These are phyloP conservation scores for Juncus effusus DNA, from an alignment of 176 grass and related monocot species.

Conservation along the genomic window DNA sequence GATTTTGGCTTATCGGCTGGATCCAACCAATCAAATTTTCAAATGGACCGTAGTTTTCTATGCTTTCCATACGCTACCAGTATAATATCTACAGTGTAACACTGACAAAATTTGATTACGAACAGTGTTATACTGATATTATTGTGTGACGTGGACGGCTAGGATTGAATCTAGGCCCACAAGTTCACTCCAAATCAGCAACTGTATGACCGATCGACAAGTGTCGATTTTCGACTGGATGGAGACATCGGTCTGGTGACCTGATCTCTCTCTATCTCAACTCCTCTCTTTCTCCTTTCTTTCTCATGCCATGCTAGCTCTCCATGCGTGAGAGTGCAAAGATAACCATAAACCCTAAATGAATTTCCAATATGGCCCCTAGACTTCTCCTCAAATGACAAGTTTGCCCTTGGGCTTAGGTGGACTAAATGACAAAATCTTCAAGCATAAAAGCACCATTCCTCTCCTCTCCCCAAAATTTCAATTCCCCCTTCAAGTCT, in stretches of 20 bases:
- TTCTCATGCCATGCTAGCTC: not conserved
- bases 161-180: constrained; percentile 1
- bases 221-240: constrained; percentile 20
- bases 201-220: constrained; percentile 1
- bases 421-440: constrained; percentile 41
- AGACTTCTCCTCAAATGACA: constrained; percentile 5
- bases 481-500: constrained; percentile 26
- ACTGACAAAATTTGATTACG: not conserved
- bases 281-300: not conserved
- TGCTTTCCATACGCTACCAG: not conserved
- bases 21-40: constrained; percentile 16
- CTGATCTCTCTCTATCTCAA: constrained; percentile 2
- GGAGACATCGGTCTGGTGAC: constrained; percentile 15
- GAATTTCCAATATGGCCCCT: constrained; percentile 1
- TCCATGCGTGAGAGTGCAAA: constrained; percentile 20
- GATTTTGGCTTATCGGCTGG: constrained; percentile 18
- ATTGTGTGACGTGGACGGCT: constrained; percentile 28
- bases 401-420: not conserved
- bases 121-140: not conserved
- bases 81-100: constrained; percentile 2
- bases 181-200: constrained; percentile 29
- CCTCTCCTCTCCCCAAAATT: constrained; percentile 55
- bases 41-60: not conserved
- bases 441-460: constrained; percentile 51
- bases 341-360: constrained; percentile 15